Percentiles rank a stretch among this genome's conserved stretches.
Evolutionary conservation across 2,329 filamentous ascomycete genomes (phyloP).

Genomic region (Pyricularia pennisetigena): DNA sequence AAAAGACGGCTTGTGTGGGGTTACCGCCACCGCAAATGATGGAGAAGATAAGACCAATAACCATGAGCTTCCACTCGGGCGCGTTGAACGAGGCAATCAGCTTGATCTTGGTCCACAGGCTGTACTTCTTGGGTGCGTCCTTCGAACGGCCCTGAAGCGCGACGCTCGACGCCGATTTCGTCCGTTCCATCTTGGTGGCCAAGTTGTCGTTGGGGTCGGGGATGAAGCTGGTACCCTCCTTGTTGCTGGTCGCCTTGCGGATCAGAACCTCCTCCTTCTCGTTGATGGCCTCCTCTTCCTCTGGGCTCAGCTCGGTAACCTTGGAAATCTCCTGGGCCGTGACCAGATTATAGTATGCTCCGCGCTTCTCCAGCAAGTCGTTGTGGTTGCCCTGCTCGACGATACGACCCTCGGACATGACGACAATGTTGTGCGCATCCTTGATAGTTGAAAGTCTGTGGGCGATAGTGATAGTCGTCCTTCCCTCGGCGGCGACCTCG

Average conservation of each 20-base stretch:
- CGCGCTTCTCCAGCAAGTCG: conserved; percentile 57
- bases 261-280: not conserved
- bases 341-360: conserved; percentile 77
- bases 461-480: conserved; percentile 93
- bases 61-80: conserved; percentile 61
- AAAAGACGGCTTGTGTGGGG: conserved; percentile 56
- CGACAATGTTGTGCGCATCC: conserved; percentile 90
- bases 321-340: conserved; percentile 55
- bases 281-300: not conserved
- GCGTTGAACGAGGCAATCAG: conserved; percentile 74
- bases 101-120: conserved; percentile 66
- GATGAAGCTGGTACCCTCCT: conserved; percentile 25
- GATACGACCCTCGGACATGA: conserved; percentile 78
- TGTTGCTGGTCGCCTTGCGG: conserved; percentile 28
- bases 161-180: conserved; percentile 24
- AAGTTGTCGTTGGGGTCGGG: not conserved
- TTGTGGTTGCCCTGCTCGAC: conserved; percentile 88
- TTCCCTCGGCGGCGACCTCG: conserved; percentile 72
- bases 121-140: conserved; percentile 36
- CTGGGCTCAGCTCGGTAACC: conserved; percentile 15
- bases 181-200: not conserved
- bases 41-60: conserved; percentile 62
- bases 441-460: conserved; percentile 92
- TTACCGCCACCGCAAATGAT: conserved; percentile 75
- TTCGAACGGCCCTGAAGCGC: not conserved